Base-by-base conservation (phyloP, 208 protist species). In the Crithidia sp. region DNA sequence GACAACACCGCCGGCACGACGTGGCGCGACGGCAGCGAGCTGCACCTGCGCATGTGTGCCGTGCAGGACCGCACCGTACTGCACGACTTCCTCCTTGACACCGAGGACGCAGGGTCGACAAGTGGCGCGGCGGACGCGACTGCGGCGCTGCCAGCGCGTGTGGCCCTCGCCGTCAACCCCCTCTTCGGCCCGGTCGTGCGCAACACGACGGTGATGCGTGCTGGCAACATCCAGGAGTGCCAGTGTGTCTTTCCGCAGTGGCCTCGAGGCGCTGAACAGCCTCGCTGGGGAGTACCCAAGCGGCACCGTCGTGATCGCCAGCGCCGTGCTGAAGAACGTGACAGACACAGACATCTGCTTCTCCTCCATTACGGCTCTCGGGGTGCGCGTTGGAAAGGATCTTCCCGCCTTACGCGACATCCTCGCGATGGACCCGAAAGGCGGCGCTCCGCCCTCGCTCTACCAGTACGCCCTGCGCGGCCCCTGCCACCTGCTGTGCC, bases 391-490 rank as follows among this genome's bases (percentile, higher is more conserved):
- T 2, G 59, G 60, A 6, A 57, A 77, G 5, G 78, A 85, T 56
- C 44, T 85, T 44, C 67, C 77, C 8, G 74, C 75, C 50, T 57
- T 86, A 50, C 70, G 76, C 19, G 73, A 83, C 14, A 67, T 82
- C 37, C 69, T 85, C 16, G 63, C 76, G 13, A 67, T 81, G 57
- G 72, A 79, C 55, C 71, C 71, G 19, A 58, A 75, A 3, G 76
- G 76, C 43, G 60, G 57, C 5, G 57, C 66, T 4, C 72, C 76
- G 44, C 61, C 68, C 13, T 65, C 76, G 28, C 81, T 90, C 17
- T 83, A 81, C 53, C 82, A 81, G 55, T 83, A 81, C 68, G 73
- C 74, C 17, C 39, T 90, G 10, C 71, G 66, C 7, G 81, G 81
- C 12, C 66, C 75, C 19, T 83, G 69, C 63, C 66, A 63, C 36